phyloP scores from a whole-genome alignment of 2,329 filamentous ascomycete species.

The Gremmenia infestans region DNA sequence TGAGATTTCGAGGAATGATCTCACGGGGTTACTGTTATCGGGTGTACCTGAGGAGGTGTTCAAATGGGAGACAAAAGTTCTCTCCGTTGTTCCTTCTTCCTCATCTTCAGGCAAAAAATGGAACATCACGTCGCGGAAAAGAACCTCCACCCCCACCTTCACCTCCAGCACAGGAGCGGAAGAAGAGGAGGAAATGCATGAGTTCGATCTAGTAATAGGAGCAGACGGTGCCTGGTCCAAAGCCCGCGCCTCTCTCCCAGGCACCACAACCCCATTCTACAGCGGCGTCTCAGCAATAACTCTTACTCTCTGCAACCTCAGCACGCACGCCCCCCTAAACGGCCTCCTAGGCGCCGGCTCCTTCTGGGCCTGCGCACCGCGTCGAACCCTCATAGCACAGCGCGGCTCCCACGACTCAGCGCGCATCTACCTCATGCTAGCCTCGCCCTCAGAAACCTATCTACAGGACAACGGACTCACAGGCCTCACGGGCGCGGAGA shows the following conservation, averaged over 20 bases:
- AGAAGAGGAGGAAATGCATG: not conserved
- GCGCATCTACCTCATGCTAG: constrained; percentile 25
- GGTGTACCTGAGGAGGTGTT: constrained; percentile 16
- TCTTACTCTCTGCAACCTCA: constrained; percentile 23
- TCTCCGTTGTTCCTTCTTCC: not conserved
- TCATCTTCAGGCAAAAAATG: not conserved
- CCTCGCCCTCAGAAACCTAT: constrained; percentile 24
- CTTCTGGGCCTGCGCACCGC: not conserved
- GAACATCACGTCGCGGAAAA: not conserved
- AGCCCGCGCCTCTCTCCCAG: constrained; percentile 30
- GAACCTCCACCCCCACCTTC: too few species aligned
- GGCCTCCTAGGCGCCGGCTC: not conserved
- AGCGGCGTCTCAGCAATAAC: constrained; percentile 35
- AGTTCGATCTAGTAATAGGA: constrained; percentile 36
- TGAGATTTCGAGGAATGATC: constrained; percentile 24
- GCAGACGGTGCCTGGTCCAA: constrained; percentile 42
- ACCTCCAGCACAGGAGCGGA: not conserved
- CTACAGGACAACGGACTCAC: not conserved
- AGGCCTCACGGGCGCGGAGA: not conserved
- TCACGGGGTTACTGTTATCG: constrained; percentile 23
- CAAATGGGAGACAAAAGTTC: constrained; percentile 20
- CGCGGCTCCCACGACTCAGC: constrained; percentile 22
- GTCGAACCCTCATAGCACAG: constrained; percentile 21
- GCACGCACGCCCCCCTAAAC: constrained; percentile 20
- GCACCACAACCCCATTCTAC: constrained; percentile 31